phyloP scores from a whole-genome alignment of 805 yeast genomes.

The Allodekkera sacchari region DNA sequence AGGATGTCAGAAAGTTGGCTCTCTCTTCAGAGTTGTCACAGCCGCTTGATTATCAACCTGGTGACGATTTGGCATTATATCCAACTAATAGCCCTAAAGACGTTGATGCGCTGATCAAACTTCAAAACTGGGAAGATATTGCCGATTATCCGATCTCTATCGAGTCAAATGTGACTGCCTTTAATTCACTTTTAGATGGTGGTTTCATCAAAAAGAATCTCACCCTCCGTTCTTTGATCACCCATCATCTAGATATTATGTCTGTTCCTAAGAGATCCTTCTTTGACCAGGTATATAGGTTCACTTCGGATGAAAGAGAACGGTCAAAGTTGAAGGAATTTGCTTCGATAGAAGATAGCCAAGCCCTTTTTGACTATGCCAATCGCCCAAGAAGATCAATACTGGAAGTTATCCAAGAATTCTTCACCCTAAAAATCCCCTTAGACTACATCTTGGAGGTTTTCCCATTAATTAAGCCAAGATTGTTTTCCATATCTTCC shows the following conservation, averaged over 20 bases:
- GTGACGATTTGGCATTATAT: constrained; percentile 72
- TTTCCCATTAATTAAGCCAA: constrained; percentile 70
- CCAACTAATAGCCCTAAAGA: constrained; percentile 60
- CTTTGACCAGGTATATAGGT: constrained; percentile 66
- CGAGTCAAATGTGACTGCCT: constrained; percentile 19
- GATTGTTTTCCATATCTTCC: constrained; percentile 82
- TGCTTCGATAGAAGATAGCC: constrained; percentile 59
- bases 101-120: constrained; percentile 56
- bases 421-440: constrained; percentile 69
- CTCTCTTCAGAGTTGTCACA: constrained; percentile 17
- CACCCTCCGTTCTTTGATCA: constrained; percentile 65
- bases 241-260: constrained; percentile 74
- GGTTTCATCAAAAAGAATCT: constrained; percentile 56
- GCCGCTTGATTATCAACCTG: constrained; percentile 48
- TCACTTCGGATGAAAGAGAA: constrained; percentile 68
- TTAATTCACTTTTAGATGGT: constrained; percentile 35
- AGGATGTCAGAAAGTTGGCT: constrained; percentile 69
- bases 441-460: constrained; percentile 66
- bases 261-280: constrained; percentile 81
- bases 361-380: constrained; percentile 85
- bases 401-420: constrained; percentile 76
- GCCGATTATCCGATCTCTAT: constrained; percentile 54
- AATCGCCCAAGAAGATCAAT: constrained; percentile 86
- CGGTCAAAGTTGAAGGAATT: constrained; percentile 70
- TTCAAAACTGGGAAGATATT: constrained; percentile 65